A percentile compares a stretch with the other conserved stretches of the same genome.
Conservation (phyloP, 495 filamentous ascomycete genomes). For the Penicillium odoratum region DNA sequence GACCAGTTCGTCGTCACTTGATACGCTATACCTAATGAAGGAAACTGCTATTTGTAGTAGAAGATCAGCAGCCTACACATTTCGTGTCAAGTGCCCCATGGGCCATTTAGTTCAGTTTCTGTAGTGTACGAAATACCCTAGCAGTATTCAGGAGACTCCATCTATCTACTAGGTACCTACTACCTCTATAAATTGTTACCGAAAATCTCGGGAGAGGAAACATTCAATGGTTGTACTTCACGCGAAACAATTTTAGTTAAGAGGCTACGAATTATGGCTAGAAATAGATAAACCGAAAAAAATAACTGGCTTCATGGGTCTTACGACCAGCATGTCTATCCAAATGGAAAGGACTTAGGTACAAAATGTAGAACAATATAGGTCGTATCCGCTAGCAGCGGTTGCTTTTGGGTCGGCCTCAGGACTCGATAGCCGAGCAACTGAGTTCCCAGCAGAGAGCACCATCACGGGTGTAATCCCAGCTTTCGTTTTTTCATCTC, state of each 20-base stretch:
- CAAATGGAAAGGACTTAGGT: constrained; percentile 18
- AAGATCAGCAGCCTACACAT: too few species aligned
- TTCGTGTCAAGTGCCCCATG: too few species aligned
- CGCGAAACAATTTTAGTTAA: too few species aligned
- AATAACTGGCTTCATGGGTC: constrained; percentile 1
- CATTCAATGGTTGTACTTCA: too few species aligned
- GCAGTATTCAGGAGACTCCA: too few species aligned
- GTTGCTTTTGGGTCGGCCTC: constrained; percentile 8
- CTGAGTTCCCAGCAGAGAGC: neutral
- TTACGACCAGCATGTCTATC: constrained; percentile 8
- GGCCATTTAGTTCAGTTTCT: too few species aligned
- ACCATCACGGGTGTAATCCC: neutral
- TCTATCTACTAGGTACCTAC: too few species aligned
- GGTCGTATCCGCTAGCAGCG: constrained; percentile 23
- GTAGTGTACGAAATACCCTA: too few species aligned
- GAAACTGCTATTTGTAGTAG: too few species aligned
- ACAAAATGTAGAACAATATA: constrained; percentile 22
- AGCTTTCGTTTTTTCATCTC: neutral
- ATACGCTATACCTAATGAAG: neutral
- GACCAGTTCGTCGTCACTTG: neutral
- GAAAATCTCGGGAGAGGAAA: neutral
- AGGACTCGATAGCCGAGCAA: neutral
- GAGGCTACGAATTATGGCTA: neutral
- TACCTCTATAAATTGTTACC: neutral
- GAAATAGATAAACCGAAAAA: neutral